Evolutionary conservation across 2,329 filamentous ascomycete genomes (phyloP), one percentile per base, ranked within the genome.

Genomic region (Botryotinia convoluta): DNA sequence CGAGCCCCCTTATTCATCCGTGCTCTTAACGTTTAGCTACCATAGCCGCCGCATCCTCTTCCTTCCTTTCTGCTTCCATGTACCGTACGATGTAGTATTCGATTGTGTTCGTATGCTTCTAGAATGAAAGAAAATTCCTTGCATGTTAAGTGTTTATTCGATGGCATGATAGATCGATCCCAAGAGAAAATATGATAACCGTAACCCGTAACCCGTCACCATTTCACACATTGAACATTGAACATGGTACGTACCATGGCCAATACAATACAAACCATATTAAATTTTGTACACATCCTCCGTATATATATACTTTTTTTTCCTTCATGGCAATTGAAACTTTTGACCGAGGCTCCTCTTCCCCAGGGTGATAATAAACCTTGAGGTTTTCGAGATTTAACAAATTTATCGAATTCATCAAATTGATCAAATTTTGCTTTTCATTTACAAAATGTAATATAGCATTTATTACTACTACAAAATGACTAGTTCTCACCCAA

Each of bases 41-140:
- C 45, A 26, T 35, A 68, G 35, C 64, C 64, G 64, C 64, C 64
- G 26, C 48, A 68, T 42, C 32, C 64, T 54, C 64, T 32, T 42
- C 35, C 64, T 68, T 68, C 64, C 42, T 7, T 68, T 0, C 64
- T 68, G 48, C 48, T 57, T 57, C 64, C 39, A 57, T 12, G n/a
- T 57, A 1, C 51, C 14, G 51, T 29, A 57, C 51, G 51, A 57
- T 14, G 64, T 57, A 26, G 45, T 3, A 29, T 67, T 54, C 26
- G 39, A 32, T 6, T 5, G 26, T 16, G 9, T 5, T 14, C 20
- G 18, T 29, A 32, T 54, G 48, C 64, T 68, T 68, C 64, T 68
- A 68, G 64, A 68, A 68, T 29, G 48, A 20, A 12, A 22, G 48
- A 14, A 54, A 39, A 42, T 57, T 54, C 48, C 29, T 16, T 54